Evolutionary conservation across 2,329 filamentous ascomycete genomes (phyloP), one percentile per base, ranked within the genome.

Genomic region (Zymoseptoria pseudotritici): DNA sequence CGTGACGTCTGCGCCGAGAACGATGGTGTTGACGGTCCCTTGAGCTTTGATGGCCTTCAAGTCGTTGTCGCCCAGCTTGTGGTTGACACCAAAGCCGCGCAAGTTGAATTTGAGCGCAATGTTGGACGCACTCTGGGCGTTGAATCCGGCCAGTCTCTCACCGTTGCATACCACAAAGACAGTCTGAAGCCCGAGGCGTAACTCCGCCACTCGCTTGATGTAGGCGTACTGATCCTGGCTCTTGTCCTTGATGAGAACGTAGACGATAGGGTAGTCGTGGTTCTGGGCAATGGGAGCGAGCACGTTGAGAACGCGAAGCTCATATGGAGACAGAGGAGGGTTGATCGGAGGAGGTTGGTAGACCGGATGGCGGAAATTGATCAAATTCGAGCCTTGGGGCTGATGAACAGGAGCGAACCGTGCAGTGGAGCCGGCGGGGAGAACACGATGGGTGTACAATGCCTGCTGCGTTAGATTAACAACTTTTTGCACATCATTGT

Each of bases 1-100:
- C 0, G 74, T 75, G 0, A 79, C 73, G 61, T 81, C 79, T 0
- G 73, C 73, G 0, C 77, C 77, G 6, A 79, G 62, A 7, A 79
- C 61, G 59, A 79, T 73, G 0, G 74, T 76, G 8, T 69, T 53
- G 7, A 46, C 5, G 3, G 36, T 22, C 4, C 21, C 20, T 61
- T 51, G 2, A 56, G 21, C 52, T 63, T 65, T 50, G 20, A 53
- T 9, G 3, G 56, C n/a, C 36, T 60, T 64, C 49, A 63, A 13
- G 2, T 55, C 60, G 10, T 63, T 24, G 42, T 66, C 20, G 9
- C 20, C 51, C 2, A 53, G 51, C n/a, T 7, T 11, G 22, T 60
- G 56, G 11, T 60, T 60, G 17, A 42, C 21, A 19, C 58, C 58
- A 21, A 36, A 22, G 17, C 29, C 22, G 49, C 55, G 54, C 22